A percentile compares a stretch with the other conserved stretches of the same genome.
These are phyloP conservation scores for Ammopiptanthus mongolicus DNA, from an alignment of 306 rosid genomes.

Conservation along the genomic window DNA sequence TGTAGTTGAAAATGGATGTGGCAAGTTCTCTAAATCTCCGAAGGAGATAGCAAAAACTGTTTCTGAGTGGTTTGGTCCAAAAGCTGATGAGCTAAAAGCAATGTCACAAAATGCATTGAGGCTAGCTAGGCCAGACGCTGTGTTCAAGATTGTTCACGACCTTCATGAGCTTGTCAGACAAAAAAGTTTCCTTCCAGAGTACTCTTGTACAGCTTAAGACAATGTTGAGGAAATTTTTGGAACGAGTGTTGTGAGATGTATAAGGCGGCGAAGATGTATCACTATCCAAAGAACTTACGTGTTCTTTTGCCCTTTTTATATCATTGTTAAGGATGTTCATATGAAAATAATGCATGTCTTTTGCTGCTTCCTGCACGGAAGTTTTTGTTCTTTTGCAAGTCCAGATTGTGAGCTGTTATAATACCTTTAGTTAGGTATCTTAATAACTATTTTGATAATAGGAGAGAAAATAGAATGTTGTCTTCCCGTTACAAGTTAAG, in stretches of 20 bases:
- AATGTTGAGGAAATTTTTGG: neutral
- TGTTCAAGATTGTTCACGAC: constrained; percentile 90
- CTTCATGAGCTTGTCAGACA: constrained; percentile 88
- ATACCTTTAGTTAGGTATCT: neutral
- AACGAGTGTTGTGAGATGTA: constrained; percentile 16
- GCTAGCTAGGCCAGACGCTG: constrained; percentile 88
- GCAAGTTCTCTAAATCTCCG: constrained; percentile 83
- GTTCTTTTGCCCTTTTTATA: neutral
- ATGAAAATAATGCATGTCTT: neutral
- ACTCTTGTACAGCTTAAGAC: constrained; percentile 58
- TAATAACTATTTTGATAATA: neutral
- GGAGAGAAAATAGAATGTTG: too few species aligned
- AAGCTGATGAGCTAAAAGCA: constrained; percentile 59
- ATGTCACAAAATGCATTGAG: constrained; percentile 86
- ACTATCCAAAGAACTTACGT: neutral
- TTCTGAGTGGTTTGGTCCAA: constrained; percentile 90
- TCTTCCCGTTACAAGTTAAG: too few species aligned
- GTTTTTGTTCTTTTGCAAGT: neutral
- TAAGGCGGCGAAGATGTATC: constrained; percentile 9
- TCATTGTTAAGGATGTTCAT: neutral
- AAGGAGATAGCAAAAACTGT: constrained; percentile 82
- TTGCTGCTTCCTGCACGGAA: neutral
- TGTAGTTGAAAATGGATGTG: constrained; percentile 90
- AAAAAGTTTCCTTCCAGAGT: constrained; percentile 54
- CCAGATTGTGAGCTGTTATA: too few species aligned